phyloP scores from a whole-genome alignment of 2,329 filamentous ascomycete species.

The Monilinia laxa region DNA sequence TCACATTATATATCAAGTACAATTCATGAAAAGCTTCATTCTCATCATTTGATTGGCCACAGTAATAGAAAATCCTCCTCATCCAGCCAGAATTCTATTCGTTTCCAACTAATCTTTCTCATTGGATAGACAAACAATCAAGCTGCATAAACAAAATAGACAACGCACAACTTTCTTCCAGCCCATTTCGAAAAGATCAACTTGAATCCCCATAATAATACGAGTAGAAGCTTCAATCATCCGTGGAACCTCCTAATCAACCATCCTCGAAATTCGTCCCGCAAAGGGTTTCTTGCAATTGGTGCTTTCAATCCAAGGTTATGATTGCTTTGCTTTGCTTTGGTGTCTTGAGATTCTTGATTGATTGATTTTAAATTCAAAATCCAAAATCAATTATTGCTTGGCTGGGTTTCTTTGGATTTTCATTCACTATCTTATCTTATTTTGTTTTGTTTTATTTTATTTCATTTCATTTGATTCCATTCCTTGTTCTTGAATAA shows the following conservation, averaged over 20 bases:
- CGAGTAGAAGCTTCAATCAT: background rate
- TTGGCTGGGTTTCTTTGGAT: too few relatives aligned
- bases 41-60: too few relatives aligned
- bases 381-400: too few relatives aligned
- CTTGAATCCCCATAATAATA: conserved; percentile 12
- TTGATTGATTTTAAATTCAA: too few relatives aligned
- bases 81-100: too few relatives aligned
- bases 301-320: background rate
- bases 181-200: conserved; percentile 15
- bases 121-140: conserved; percentile 4
- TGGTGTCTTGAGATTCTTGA: background rate
- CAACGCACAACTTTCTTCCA: conserved; percentile 12
- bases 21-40: too few relatives aligned
- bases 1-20: too few relatives aligned
- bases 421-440: background rate
- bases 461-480: background rate
- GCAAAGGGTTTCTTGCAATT: background rate
- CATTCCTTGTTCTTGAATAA: background rate
- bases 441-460: background rate
- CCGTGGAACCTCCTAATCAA: background rate
- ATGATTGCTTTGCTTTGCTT: too few relatives aligned
- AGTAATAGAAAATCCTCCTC: too few relatives aligned
- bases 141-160: conserved; percentile 15
- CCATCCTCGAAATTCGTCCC: background rate
- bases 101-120: background rate